Evolutionary conservation across 805 yeast species (phyloP), one percentile per base, ranked within the genome.

Genomic region (Lachancea lanzarotensis): DNA sequence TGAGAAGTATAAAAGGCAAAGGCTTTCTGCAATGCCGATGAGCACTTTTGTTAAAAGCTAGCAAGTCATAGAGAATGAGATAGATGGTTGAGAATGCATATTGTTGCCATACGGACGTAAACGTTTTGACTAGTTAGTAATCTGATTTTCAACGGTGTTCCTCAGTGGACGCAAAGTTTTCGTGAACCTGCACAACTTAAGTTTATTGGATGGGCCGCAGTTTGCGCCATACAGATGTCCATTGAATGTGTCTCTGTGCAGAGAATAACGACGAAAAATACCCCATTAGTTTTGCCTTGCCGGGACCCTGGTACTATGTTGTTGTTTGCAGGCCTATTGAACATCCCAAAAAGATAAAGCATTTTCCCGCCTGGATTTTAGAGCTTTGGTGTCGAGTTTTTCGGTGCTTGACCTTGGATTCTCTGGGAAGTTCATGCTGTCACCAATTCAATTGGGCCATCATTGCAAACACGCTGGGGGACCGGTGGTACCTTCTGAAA

Each of bases 241-340:
- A 53, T 42, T 51, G 57, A 57, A 63, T 63, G 67, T 63, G 67
- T 63, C 67, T 52, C 49, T 63, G 63, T 61, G 67, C 66, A 54
- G 52, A 63, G 55, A 55, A 43, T 15, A 49, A 52, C 25, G 25
- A 26, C 12, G 18, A 25, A 26, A 6, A 26, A 25, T 20, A 25
- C 15, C 31, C 25, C 30, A 36, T 6, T 9, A 22, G 25, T 22
- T 8, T 8, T 20, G 10, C 31, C 31, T 6, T 12, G n/a, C 16
- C 31, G 26, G 25, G 7, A 35, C 17, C 38, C 25, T 34, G 12
- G 15, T 22, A 6, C 8, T 22, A 38, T 38, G 25, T 35, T 16
- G 15, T 27, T 29, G 39, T 36, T 29, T 36, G 39, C n/a, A 13
- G 39, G 19, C 39, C 39, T 31, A 20, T 30, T 16, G 34, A 30